Evolutionary conservation across 2,329 filamentous ascomycete genomes (phyloP).

Genomic region (Whalleya microplaca): DNA sequence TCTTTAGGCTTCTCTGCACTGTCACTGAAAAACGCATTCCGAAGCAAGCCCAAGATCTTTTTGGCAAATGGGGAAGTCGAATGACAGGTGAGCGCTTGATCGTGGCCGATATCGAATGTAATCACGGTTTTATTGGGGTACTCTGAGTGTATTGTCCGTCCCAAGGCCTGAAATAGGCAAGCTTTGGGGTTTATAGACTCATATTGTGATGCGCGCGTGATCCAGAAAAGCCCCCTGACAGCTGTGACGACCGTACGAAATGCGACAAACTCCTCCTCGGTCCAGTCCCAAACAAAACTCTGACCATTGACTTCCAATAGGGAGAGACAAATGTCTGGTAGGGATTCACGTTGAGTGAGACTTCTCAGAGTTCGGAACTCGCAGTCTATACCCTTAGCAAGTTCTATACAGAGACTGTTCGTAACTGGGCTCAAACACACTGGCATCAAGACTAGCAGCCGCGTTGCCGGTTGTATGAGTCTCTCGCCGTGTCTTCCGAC

Average conservation of each 20-base stretch:
- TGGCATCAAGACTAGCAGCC: conserved; percentile 24
- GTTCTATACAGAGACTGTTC: conserved; percentile 5
- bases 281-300: conserved; percentile 45
- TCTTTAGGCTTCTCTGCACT: conserved; percentile 34
- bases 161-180: conserved; percentile 49
- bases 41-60: conserved; percentile 34
- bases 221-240: conserved; percentile 25
- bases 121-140: conserved; percentile 47
- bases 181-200: conserved; percentile 39
- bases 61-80: conserved; percentile 9
- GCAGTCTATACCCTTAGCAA: conserved; percentile 17
- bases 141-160: conserved; percentile 54
- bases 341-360: conserved; percentile 20
- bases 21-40: conserved; percentile 16
- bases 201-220: conserved; percentile 26
- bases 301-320: conserved; percentile 47
- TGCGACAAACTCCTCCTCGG: conserved; percentile 41
- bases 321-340: conserved; percentile 44
- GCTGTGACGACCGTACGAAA: conserved; percentile 45
- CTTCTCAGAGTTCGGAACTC: conserved; percentile 14
- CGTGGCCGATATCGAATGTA: conserved; percentile 45
- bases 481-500: neutral
- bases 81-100: conserved; percentile 22
- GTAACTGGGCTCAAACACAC: neutral
- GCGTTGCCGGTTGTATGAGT: neutral